Base-by-base conservation (phyloP, 345 rosid species). In the Erysimum cheiranthoides region DNA sequence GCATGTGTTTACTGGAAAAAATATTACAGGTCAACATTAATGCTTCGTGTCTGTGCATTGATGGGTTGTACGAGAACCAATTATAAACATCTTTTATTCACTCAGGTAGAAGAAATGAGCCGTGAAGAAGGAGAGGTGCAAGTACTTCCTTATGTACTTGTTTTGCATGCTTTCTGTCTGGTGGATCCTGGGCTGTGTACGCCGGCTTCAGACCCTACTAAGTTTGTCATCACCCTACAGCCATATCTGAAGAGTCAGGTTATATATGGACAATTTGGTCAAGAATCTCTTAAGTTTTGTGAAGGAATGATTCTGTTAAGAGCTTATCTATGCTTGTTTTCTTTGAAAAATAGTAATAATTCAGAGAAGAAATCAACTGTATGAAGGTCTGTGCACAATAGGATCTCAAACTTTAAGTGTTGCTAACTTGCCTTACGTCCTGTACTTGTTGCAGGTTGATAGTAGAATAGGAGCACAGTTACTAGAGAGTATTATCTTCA, bases 171-270 rank as follows among this genome's bases (percentile, higher is more conserved):
- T 70, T 92, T 95, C 76, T 95, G 99, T 74, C 80, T 87, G 68
- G 99, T 93, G 79, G 99, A 95, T 81, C 93, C 99, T 51, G 86
- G 88, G 57, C 91, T 93, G 59, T 93, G 97, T 84, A 85, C 89
- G 31, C 99, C 99, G 9, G 84, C 90, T 43, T 92, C 99, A 70
- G 88, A 93, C 79, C 97, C 98, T 74, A 87, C 97, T 64, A 96
- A 88, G 49, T 95, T 95, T 84, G 88, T 95, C 73, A 87, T 89
- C 84, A 95, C 99, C 60, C 82, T 95, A 70, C 97, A 89, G 83
- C 94, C 99, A 57, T 95, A 95, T 86, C 90, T 95, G 60, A 95
- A 93, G 87, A 95, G 81, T 81, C 97, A 89, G 98, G 99, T 93
- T 71, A 75, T 72, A 71, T 47, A 43, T 72, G 16, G 46, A 65